Percentiles rank a stretch among this genome's conserved stretches.
Evolutionary conservation across 176 grass and related monocot genomes (phyloP).

Genomic region (Aegilops umbellulata): DNA sequence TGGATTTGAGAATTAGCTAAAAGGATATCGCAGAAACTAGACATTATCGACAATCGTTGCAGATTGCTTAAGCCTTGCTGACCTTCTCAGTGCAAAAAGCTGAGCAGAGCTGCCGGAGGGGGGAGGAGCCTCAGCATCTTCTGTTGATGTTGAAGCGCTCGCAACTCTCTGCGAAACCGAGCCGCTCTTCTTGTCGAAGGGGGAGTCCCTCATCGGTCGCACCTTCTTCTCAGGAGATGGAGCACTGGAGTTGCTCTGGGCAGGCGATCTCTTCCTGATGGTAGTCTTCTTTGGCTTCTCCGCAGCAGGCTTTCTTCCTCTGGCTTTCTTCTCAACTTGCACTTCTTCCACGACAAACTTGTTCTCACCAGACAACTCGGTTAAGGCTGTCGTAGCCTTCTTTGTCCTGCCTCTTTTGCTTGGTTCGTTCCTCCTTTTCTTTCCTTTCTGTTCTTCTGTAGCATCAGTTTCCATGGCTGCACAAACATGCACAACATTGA

Average conservation of each 20-base stretch:
- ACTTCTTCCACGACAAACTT: background rate
- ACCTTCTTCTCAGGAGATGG: slow-evolving; percentile 53
- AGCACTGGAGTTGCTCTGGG: slow-evolving; percentile 27
- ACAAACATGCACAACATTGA: slow-evolving; percentile 1
- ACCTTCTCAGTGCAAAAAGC: too few species aligned
- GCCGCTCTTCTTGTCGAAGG: slow-evolving; percentile 56
- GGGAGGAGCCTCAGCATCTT: background rate
- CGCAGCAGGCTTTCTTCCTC: slow-evolving; percentile 43
- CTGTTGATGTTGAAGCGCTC: slow-evolving; percentile 4
- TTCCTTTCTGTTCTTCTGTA: background rate
- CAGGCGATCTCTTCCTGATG: slow-evolving; percentile 23
- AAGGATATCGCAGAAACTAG: too few species aligned
- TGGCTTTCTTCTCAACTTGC: slow-evolving; percentile 31
- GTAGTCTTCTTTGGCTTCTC: background rate
- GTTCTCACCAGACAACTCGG: too few species aligned
- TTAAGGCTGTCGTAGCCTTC: background rate
- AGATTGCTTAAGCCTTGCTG: too few species aligned
- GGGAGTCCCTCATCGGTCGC: slow-evolving; percentile 54
- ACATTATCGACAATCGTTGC: too few species aligned
- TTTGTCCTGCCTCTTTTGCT: slow-evolving; percentile 40
- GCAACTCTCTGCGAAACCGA: slow-evolving; percentile 25
- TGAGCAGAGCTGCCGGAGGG: too few species aligned
- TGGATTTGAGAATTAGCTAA: too few species aligned
- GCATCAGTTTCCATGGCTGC: slow-evolving; percentile 43
- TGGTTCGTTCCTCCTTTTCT: slow-evolving; percentile 15